A percentile compares a stretch with the other conserved stretches of the same genome.
These are phyloP conservation scores for Rhizopogon vinicolor DNA, from an alignment of 768 basidiomycete species.

Conservation along the genomic window DNA sequence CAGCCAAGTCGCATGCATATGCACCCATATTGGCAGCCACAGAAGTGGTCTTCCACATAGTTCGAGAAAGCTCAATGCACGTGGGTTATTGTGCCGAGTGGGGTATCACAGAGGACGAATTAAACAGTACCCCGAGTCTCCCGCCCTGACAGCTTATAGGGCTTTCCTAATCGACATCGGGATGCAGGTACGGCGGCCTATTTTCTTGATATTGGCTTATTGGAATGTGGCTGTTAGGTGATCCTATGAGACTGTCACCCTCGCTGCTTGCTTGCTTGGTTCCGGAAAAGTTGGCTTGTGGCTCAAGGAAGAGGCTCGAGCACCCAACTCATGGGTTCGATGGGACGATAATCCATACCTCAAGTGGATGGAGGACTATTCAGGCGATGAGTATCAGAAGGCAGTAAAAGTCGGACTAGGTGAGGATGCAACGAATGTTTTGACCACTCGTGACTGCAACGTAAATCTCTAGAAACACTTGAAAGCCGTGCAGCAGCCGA, in stretches of 20 bases:
- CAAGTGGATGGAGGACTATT: slow-evolving; percentile 77
- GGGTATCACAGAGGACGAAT: slow-evolving; percentile 56
- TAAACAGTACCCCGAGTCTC: slow-evolving; percentile 60
- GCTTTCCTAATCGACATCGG: slow-evolving; percentile 82
- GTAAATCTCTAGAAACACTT: slow-evolving; percentile 52
- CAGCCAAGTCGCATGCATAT: slow-evolving; percentile 70
- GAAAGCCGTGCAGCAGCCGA: slow-evolving; percentile 58
- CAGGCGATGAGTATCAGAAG: slow-evolving; percentile 61
- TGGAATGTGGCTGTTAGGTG: slow-evolving; percentile 38
- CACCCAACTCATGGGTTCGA: slow-evolving; percentile 45
- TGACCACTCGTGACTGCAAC: slow-evolving; percentile 1
- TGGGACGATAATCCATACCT: slow-evolving; percentile 71
- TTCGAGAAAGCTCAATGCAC: slow-evolving; percentile 71
- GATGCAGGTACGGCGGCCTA: slow-evolving; percentile 39
- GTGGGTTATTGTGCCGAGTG: slow-evolving; percentile 65
- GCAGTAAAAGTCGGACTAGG: slow-evolving; percentile 75
- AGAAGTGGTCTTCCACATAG: slow-evolving; percentile 56
- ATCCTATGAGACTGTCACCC: slow-evolving; percentile 68
- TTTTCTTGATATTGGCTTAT: background rate
- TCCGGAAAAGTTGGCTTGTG: slow-evolving; percentile 92
- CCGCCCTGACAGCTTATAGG: slow-evolving; percentile 81
- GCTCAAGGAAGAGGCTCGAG: slow-evolving; percentile 55
- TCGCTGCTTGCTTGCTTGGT: slow-evolving; percentile 83
- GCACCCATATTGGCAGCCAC: slow-evolving; percentile 58
- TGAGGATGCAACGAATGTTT: slow-evolving; percentile 29